Base-by-base conservation (phyloP, 495 filamentous ascomycete species). In the Penicillium turbatum region DNA sequence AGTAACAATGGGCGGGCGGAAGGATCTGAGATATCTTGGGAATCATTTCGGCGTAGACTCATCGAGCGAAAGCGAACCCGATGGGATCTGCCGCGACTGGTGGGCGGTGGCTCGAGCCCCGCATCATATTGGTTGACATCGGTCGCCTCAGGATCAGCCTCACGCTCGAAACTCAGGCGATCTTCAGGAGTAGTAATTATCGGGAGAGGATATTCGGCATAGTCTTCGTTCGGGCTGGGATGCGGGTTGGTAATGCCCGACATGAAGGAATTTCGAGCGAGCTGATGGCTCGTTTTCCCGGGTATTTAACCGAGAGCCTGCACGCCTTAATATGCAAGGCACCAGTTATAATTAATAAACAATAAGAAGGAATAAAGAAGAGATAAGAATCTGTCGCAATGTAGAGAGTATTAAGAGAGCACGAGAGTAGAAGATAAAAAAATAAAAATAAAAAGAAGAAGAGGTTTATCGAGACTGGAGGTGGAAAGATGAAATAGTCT, bases 11-110 rank as follows among this genome's bases (percentile, higher is more conserved):
- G 63, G n/a, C 50, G 45, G 0, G 58, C 40, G 0, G 59, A 38
- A 6, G 54, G 16, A 15, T 60, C 56, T 13, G 53, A 49, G 4
- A 16, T 38, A 24, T 56, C 54, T 6, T n/a, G 19, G 5, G 31
- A 35, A 2, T 35, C 49, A 27, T 41, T 42, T 27, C 39, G 39
- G 17, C 49, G 38, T 13, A 51, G 12, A 24, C 58, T 64, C 39
- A 66, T 41, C 0, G 64, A 66, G 15, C 51, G 61, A 41, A 66
- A 66, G 36, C 64, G 64, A 16, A 66, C 64, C 10, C 61, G 56
- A 8, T 54, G 56, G 13, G 64, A 62, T 39, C 62, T 56, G 12
- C 48, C 45, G 26, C 49, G 40, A 41, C 32, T 48, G n/a, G 44
- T 29, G 10, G 19, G 10, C 11, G 51, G 34, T 50, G 54, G 41